Evolutionary conservation across 306 rosid genomes (phyloP).

Genomic region (Abrus pulchellus): DNA sequence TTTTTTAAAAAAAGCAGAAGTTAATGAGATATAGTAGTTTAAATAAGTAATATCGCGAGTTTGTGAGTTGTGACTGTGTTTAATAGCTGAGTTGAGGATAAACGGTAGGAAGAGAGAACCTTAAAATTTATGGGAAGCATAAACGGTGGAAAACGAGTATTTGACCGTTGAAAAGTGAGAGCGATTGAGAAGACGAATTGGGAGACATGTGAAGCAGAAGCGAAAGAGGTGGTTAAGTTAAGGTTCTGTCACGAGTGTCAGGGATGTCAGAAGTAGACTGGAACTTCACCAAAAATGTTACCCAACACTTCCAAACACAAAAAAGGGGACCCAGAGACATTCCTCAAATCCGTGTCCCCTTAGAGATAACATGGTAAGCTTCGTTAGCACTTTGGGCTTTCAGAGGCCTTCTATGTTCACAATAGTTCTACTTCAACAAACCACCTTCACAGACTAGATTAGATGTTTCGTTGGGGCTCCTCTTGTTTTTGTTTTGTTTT

Average conservation of each 20-base stretch:
- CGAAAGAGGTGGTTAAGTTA: constrained; percentile 29
- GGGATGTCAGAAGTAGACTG: constrained; percentile 9
- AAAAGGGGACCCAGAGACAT: constrained; percentile 43
- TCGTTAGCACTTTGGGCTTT: too few relatives aligned
- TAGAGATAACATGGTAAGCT: too few relatives aligned
- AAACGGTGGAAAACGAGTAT: constrained; percentile 3
- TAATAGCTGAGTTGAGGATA: not conserved
- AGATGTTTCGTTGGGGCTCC: too few relatives aligned
- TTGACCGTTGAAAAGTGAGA: constrained; percentile 29
- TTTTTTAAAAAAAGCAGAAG: too few relatives aligned
- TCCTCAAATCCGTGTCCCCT: not conserved
- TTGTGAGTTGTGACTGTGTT: too few relatives aligned
- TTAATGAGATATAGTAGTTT: too few relatives aligned
- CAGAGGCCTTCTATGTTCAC: too few relatives aligned
- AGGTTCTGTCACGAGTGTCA: constrained; percentile 29
- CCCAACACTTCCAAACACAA: not conserved
- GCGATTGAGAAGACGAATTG: not conserved
- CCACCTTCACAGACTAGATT: too few relatives aligned
- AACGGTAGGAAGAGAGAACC: too few relatives aligned
- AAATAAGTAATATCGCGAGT: too few relatives aligned
- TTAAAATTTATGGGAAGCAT: not conserved
- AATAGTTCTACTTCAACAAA: too few relatives aligned
- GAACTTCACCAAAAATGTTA: not conserved
- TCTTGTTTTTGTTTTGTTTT: too few relatives aligned
- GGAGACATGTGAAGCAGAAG: constrained; percentile 20